Evolutionary conservation across 2,329 filamentous ascomycete species (phyloP).

Genomic region (Tolypocladium capitatum): DNA sequence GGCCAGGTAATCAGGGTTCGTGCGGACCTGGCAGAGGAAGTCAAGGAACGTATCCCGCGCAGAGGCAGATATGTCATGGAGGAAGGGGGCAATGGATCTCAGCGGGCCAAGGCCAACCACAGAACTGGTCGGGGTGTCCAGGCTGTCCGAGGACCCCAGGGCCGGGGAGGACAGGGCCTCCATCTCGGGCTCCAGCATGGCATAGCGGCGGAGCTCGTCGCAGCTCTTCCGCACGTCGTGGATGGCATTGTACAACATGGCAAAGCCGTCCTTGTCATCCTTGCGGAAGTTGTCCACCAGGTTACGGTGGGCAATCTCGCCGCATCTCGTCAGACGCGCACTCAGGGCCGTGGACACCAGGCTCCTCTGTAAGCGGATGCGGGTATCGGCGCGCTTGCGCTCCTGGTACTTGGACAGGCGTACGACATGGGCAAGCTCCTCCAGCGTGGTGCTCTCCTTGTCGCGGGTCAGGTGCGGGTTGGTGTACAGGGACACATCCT

Average conservation of each 20-base stretch:
- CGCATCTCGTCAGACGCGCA: constrained; percentile 59
- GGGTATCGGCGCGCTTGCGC: constrained; percentile 61
- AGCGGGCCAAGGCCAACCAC: constrained; percentile 23
- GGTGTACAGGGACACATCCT: constrained; percentile 53
- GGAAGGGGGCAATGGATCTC: constrained; percentile 39
- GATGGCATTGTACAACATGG: constrained; percentile 60
- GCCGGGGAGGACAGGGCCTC: constrained; percentile 36
- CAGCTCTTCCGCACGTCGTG: constrained; percentile 69
- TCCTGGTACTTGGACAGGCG: constrained; percentile 70
- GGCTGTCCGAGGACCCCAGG: constrained; percentile 32
- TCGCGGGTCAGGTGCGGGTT: constrained; percentile 48
- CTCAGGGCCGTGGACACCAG: constrained; percentile 64
- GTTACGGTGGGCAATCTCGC: constrained; percentile 61
- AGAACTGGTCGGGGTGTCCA: constrained; percentile 32
- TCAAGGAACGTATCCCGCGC: constrained; percentile 63
- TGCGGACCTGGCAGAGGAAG: constrained; percentile 71
- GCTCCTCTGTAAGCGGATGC: constrained; percentile 60
- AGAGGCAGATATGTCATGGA: constrained; percentile 62
- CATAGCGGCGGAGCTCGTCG: constrained; percentile 57
- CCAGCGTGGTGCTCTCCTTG: constrained; percentile 54
- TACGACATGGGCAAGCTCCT: constrained; percentile 67
- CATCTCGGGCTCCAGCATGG: constrained; percentile 59
- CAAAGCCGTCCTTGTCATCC: constrained; percentile 68
- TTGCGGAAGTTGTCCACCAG: constrained; percentile 66
- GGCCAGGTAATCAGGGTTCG: constrained; percentile 78